Evolutionary conservation across 2,329 filamentous ascomycete genomes (phyloP), one percentile per base, ranked within the genome.

Genomic region (Venturiaceae sp.): DNA sequence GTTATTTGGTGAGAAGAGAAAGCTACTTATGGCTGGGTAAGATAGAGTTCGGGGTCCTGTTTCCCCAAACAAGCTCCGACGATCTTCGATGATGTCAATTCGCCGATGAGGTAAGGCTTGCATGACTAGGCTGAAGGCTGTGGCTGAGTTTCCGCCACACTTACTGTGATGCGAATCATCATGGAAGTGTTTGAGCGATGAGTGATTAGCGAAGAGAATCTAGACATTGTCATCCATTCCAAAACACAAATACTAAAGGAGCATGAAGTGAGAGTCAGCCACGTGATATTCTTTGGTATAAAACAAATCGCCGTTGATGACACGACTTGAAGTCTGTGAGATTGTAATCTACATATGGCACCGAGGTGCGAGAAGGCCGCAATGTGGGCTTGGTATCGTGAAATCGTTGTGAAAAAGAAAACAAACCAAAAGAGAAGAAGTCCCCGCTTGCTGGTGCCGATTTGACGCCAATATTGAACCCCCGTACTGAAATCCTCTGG

Each of bases 21-120:
- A n/a, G 6, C 11, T 30, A 7, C 23, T 50, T n/a, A 16, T 50
- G 26, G 26, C 13, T 30, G 26, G 26, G 44, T 3, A 5, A 50
- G 44, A 30, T n/a, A 9, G 26, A 16, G 14, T 23, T 47, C 44
- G 26, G 26, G 26, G 44, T 50, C 44, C 44, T 50, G 23, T 41
- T 30, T 6, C 44, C 44, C 21, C 39, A 44, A 44, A 23, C 39
- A 28, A 50, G 44, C 26, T 50, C n/a, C 30, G 44, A 50, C 44
- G 23, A 50, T 50, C 44, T n/a, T n/a, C n/a, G n/a, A n/a, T n/a
- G n/a, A n/a, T n/a, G n/a, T n/a, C n/a, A n/a, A n/a, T n/a, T n/a
- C n/a, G n/a, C n/a, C n/a, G n/a, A 50, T 50, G 44, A 50, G 28
- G 44, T 50, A 50, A 50, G 26, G 26, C 44, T n/a, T 50, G 44